These are phyloP conservation scores for Cercospora sp. DNA, from an alignment of 2,329 filamentous ascomycete genomes.

Conservation along the genomic window DNA sequence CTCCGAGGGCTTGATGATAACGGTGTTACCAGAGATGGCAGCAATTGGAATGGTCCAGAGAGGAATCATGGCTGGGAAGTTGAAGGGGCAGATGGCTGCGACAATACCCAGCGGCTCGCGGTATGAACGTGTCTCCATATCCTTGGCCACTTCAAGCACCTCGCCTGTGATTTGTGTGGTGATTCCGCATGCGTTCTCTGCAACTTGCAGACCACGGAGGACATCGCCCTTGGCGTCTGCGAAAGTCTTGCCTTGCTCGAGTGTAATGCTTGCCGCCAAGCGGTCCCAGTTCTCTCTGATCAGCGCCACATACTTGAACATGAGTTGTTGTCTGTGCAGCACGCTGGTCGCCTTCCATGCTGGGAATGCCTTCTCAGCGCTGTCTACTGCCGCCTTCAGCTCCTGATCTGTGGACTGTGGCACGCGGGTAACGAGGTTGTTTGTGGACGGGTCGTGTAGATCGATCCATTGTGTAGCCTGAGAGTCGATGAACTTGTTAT, in stretches of 20 bases:
- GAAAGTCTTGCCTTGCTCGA: slow-evolving; percentile 88
- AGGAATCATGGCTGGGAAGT: slow-evolving; percentile 91
- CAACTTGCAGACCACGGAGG: slow-evolving; percentile 78
- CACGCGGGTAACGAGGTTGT: slow-evolving; percentile 80
- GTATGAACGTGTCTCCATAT: slow-evolving; percentile 86
- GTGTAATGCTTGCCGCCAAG: slow-evolving; percentile 78
- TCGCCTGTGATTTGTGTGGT: slow-evolving; percentile 81
- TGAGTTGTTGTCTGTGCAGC: slow-evolving; percentile 75
- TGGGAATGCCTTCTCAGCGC: slow-evolving; percentile 73
- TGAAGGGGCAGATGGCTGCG: slow-evolving; percentile 84
- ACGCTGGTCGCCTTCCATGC: slow-evolving; percentile 72
- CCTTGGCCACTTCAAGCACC: slow-evolving; percentile 80
- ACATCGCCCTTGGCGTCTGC: slow-evolving; percentile 81
- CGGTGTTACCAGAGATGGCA: slow-evolving; percentile 78
- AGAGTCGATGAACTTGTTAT: slow-evolving; percentile 75
- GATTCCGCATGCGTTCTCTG: slow-evolving; percentile 77
- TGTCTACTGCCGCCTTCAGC: slow-evolving; percentile 72
- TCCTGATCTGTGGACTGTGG: slow-evolving; percentile 79
- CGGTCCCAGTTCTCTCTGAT: slow-evolving; percentile 85
- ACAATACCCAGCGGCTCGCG: slow-evolving; percentile 78
- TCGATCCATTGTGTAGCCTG: slow-evolving; percentile 72
- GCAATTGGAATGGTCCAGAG: slow-evolving; percentile 89
- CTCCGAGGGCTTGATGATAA: slow-evolving; percentile 84
- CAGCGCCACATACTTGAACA: slow-evolving; percentile 80
- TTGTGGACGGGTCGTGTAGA: slow-evolving; percentile 79